Evolutionary conservation across 1,139 yeast genomes (phyloP), one percentile per base, ranked within the genome.

Genomic region (Yamadazyma epiphylla): DNA sequence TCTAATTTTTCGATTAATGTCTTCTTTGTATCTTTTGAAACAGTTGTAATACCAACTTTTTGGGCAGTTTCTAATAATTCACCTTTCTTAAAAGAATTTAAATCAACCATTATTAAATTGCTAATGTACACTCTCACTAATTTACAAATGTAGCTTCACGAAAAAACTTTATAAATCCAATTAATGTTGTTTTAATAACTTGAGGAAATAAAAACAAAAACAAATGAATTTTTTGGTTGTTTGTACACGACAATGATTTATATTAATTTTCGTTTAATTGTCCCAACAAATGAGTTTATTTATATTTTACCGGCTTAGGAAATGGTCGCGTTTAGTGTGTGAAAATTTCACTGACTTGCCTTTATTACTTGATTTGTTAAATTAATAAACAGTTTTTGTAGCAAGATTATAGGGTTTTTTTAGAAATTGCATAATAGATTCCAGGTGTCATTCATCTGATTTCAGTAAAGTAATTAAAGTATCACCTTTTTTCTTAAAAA

Each of bases 1-100:
- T 65, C 69, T 31, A 71, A 58, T 44, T 64, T 66, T 22, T 64
- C 66, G 22, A 67, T 49, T 47, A 68, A 62, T 27, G 58, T 53
- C 46, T 57, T 64, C 48, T 68, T 68, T 32, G 71, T 67, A 43
- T 64, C 71, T 42, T 66, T 68, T 28, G 61, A 39, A 32, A 52
- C 48, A 24, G 59, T 55, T 30, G 53, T 49, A 32, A 65, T 43
- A 15, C 61, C 70, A 24, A 64, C 57, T 37, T 58, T 59, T 31
- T 49, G 58, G 41, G 62, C 60, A 24, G 57, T 60, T 26, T 46
- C 47, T 41, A 57, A 45, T 38, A 68, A 56, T 34, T 68, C 74
- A 27, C 66, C 65, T 46, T 68, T 68, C 39, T 41, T 42, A 25
- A 26, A 43, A 12, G 39, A 15, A 11, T 10, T 35, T 16, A 42